phyloP scores from a whole-genome alignment of 768 basidiomycete genomes.

The Rhodotorula kratochvilovae region DNA sequence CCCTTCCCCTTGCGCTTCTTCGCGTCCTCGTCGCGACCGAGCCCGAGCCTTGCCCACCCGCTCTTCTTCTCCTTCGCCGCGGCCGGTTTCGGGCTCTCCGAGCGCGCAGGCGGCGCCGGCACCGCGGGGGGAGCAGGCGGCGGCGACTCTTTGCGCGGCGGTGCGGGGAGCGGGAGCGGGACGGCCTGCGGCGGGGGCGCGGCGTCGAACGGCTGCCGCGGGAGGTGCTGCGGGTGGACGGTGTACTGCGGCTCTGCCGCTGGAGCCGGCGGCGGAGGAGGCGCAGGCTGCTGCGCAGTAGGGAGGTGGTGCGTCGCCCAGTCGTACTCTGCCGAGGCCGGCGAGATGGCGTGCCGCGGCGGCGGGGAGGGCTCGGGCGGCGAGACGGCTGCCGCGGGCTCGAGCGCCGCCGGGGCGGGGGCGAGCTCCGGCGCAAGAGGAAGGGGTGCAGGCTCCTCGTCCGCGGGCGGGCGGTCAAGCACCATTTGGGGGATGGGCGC shows the following conservation, averaged over 20 bases:
- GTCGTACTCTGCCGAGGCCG: conserved; percentile 43
- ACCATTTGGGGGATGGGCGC: neutral
- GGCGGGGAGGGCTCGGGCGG: neutral
- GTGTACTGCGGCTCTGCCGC: conserved; percentile 59
- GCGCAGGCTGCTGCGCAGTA: conserved; percentile 41
- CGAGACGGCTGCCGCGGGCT: neutral
- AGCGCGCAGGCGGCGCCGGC: conserved; percentile 14
- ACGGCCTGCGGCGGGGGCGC: conserved; percentile 23
- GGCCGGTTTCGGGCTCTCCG: conserved; percentile 53
- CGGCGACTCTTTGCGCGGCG: neutral
- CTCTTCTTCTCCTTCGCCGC: conserved; percentile 73
- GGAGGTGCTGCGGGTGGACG: conserved; percentile 55
- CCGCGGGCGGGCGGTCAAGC: neutral
- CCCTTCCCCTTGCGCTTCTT: conserved; percentile 46
- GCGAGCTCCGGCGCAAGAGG: neutral
- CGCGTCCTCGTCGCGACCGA: conserved; percentile 50
- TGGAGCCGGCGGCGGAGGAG: conserved; percentile 37
- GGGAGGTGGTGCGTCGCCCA: conserved; percentile 40
- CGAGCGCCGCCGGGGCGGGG: neutral
- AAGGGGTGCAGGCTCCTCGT: neutral
- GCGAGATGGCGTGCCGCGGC: conserved; percentile 6
- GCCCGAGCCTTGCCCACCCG: conserved; percentile 52
- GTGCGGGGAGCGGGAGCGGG: conserved; percentile 42
- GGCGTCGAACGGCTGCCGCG: conserved; percentile 47
- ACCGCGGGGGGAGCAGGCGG: neutral